These are phyloP conservation scores for Canavalia ensiformis DNA, from an alignment of 306 rosid species.

Conservation along the genomic window DNA sequence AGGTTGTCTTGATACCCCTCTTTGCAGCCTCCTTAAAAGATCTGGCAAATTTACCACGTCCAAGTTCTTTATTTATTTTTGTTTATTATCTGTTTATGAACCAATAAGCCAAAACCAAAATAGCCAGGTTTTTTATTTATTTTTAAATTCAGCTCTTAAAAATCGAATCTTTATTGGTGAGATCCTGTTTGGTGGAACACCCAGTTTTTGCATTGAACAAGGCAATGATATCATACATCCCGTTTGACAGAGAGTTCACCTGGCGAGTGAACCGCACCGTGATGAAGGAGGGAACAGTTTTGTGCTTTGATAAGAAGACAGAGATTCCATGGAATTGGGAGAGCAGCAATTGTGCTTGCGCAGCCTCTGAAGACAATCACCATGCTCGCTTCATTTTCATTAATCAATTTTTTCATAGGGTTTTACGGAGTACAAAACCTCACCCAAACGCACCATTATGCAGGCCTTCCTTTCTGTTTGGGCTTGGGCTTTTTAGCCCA, in stretches of 20 bases:
- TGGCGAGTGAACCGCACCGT: not conserved
- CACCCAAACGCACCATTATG: not conserved
- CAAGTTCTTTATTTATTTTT: not conserved
- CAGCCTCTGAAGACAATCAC: conserved; percentile 60
- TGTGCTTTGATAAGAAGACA: conserved; percentile 44
- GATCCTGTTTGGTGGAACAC: not conserved
- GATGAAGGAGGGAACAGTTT: not conserved
- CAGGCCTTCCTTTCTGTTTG: not conserved
- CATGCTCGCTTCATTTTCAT: conserved; percentile 65
- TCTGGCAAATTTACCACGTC: not conserved
- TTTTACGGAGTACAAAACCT: not conserved
- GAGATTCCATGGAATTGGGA: conserved; percentile 42
- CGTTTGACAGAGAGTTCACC: not conserved
- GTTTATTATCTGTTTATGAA: not conserved
- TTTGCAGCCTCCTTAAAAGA: conserved; percentile 69
- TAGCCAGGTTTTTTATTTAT: too few species aligned
- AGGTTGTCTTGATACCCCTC: conserved; percentile 61
- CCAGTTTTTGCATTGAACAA: conserved; percentile 22
- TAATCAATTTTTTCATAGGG: conserved; percentile 33
- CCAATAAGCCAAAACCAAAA: not conserved
- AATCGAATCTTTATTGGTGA: conserved; percentile 49
- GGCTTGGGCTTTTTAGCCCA: not conserved
- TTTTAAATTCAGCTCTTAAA: not conserved
- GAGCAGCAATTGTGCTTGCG: conserved; percentile 50
- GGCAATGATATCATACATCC: not conserved